These are phyloP conservation scores for Dryadomyces quercus-mongolicae DNA, from an alignment of 2,329 filamentous ascomycete genomes.

Conservation along the genomic window DNA sequence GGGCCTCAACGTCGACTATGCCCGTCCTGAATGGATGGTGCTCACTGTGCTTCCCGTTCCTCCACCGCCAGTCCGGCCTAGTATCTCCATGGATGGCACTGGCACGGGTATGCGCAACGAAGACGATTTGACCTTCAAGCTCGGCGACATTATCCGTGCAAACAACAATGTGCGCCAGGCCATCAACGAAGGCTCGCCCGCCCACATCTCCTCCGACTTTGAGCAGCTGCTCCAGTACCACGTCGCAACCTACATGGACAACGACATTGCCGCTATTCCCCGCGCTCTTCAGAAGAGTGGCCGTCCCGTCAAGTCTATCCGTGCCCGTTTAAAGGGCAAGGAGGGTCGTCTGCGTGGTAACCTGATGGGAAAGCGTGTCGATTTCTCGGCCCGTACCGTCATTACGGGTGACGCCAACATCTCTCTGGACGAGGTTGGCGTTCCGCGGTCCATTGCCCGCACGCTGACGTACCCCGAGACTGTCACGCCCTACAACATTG, in stretches of 20 bases:
- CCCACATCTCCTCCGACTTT: slow-evolving; percentile 84
- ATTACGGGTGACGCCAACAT: slow-evolving; percentile 98
- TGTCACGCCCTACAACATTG: slow-evolving; percentile 95
- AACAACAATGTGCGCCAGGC: slow-evolving; percentile 91
- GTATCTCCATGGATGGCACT: slow-evolving; percentile 93
- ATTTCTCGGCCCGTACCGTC: slow-evolving; percentile 98
- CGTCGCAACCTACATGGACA: slow-evolving; percentile 99
- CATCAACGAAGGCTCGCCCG: slow-evolving; percentile 80
- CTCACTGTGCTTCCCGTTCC: slow-evolving; percentile 90
- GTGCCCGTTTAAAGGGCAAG: slow-evolving; percentile 96
- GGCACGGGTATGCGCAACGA: slow-evolving; percentile 88
- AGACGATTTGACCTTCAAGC: slow-evolving; percentile 98
- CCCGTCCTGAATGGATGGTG: slow-evolving; percentile 96
- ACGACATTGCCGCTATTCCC: slow-evolving; percentile 91
- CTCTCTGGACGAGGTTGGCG: slow-evolving; percentile 92
- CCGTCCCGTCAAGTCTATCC: slow-evolving; percentile 90
- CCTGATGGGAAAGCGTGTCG: slow-evolving; percentile 98
- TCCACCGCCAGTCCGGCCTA: slow-evolving; percentile 87
- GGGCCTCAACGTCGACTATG: slow-evolving; percentile 88
- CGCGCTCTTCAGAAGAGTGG: slow-evolving; percentile 95
- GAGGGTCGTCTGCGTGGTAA: slow-evolving; percentile 96
- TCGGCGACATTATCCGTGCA: slow-evolving; percentile 94
- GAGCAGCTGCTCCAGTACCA: slow-evolving; percentile 91
- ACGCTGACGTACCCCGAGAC: slow-evolving; percentile 94
- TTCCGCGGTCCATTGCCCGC: slow-evolving; percentile 83